Conservation (phyloP, 2,329 filamentous ascomycete genomes). For the Apiospora saccharicola region DNA sequence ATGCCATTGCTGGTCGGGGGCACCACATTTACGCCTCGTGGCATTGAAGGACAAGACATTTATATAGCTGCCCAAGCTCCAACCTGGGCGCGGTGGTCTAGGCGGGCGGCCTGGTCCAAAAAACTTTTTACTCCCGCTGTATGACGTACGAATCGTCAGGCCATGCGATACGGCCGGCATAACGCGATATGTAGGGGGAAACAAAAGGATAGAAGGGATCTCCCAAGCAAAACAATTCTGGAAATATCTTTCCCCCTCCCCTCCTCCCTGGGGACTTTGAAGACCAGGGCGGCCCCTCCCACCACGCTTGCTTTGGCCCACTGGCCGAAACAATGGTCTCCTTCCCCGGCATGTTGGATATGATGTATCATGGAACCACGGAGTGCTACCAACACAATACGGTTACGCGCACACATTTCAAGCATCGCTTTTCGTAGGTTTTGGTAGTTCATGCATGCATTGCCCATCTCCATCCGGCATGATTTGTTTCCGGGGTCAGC, state of each 20-base stretch:
- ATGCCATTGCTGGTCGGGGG: slow-evolving; percentile 4
- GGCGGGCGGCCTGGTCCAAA: not conserved
- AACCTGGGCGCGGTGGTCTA: not conserved
- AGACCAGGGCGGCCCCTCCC: not conserved
- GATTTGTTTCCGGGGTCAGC: slow-evolving; percentile 17
- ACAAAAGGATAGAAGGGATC: not conserved
- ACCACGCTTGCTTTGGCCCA: not conserved
- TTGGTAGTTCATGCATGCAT: not conserved
- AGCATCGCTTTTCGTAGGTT: not conserved
- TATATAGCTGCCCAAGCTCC: slow-evolving; percentile 28
- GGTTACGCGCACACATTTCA: not conserved
- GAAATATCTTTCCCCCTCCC: not conserved
- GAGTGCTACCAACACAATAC: too few species aligned
- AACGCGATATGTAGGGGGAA: slow-evolving; percentile 1
- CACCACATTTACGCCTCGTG: slow-evolving; percentile 7
- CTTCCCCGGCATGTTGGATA: not conserved
- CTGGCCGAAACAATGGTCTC: not conserved
- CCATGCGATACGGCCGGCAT: not conserved
- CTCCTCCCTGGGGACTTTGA: not conserved
- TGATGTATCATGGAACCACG: slow-evolving; percentile 14
- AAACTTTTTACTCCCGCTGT: not conserved
- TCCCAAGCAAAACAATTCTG: not conserved
- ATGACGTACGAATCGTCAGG: slow-evolving; percentile 18
- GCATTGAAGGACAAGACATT: slow-evolving; percentile 26
- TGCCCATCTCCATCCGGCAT: not conserved